phyloP scores from a whole-genome alignment of 805 yeast species.

The Pichia sporocuriosa region DNA sequence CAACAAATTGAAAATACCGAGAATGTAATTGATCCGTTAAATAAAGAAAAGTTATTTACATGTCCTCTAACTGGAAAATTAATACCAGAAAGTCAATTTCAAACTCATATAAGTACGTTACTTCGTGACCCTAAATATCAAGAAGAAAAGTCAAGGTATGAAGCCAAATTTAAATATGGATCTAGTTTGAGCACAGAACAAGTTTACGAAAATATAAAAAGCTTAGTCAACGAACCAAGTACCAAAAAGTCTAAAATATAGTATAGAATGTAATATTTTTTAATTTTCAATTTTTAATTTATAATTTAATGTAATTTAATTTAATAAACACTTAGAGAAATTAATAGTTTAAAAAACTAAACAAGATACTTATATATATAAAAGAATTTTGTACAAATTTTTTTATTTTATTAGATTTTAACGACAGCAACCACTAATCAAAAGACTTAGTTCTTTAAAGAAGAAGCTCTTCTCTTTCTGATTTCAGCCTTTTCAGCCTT shows the following conservation, averaged over 20 bases:
- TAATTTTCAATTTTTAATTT: background rate
- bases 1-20: constrained; percentile 4
- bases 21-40: constrained; percentile 9
- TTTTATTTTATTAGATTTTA: constrained; percentile 1
- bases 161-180: constrained; percentile 43
- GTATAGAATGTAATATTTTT: background rate
- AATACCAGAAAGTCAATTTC: constrained; percentile 65
- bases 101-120: constrained; percentile 60
- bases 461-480: constrained; percentile 99
- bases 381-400: background rate
- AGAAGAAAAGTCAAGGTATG: constrained; percentile 57
- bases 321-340: background rate
- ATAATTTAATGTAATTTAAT: no score
- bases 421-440: no score
- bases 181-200: constrained; percentile 34
- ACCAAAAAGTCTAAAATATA: constrained; percentile 8
- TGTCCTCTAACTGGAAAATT: constrained; percentile 77
- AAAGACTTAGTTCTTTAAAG: constrained; percentile 70
- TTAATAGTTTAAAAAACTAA: no score
- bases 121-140: constrained; percentile 74
- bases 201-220: constrained; percentile 55
- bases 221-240: constrained; percentile 21
- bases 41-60: constrained; percentile 35
- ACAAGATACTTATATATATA: constrained; percentile 1
- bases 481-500: constrained; percentile 98